Base-by-base conservation (phyloP, 208 protist genomes). In the Angomonas deanei region DNA sequence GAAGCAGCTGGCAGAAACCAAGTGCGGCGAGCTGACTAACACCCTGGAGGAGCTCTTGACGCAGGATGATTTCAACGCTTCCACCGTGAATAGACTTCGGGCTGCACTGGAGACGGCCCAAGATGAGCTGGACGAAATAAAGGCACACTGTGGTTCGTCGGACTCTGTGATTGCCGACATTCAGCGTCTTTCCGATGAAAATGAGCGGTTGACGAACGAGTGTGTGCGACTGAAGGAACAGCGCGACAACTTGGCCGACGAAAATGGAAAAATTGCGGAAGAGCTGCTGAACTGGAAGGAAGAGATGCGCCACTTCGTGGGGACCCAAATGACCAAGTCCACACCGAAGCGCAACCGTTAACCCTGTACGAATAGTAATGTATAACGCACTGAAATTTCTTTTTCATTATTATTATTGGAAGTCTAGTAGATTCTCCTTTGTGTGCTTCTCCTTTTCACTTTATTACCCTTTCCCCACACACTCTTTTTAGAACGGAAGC, bases 241-340 rank as follows among this genome's bases (percentile, higher is more conserved):
- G 63, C 67, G 79, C 13, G 63, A 73, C 36, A 32, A 31, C 1
- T 66, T 86, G 10, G 67, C 78, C 11, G 79, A 86, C 30, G 78
- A 85, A 42, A 85, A 85, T 34, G 70, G 72, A 4, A 61, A 67
- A 5, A 78, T 83, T 23, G 76, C 76, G 32, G 69, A 76, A 26
- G 76, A 86, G 68, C 50, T 83, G 49, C 72, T 83, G 2, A 69
- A 65, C 53, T 83, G 72, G 80, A 76, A 82, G 46, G 66, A 74
- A 17, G 76, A 86, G 52, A 78, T 86, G 73, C 66, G 67, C 36
- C 61, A 65, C 19, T 82, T 72, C 34, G 47, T 77, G 2, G 32
- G 60, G 3, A 59, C 65, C 10, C 68, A 72, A 15, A 31, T 60
- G 28, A 60, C 4, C 2, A n/a, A 4, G 2, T 42, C 54, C 1